These are phyloP conservation scores for Barbarea vulgaris DNA, from an alignment of 345 rosid species.

Conservation along the genomic window DNA sequence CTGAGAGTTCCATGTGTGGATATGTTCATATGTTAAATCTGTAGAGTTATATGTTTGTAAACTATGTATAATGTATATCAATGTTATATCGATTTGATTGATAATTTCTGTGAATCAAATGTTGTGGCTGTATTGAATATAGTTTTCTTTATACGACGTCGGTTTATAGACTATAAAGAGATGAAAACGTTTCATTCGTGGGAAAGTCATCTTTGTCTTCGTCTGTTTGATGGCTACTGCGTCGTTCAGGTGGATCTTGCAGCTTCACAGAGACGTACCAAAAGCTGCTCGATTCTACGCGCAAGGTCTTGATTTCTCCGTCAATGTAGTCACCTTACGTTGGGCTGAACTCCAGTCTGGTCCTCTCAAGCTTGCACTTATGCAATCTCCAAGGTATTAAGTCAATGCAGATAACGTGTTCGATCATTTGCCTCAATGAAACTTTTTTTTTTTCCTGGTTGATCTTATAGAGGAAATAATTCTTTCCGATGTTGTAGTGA, in stretches of 20 bases:
- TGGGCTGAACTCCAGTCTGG: slow-evolving; percentile 97
- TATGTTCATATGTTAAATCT: slow-evolving; percentile 28
- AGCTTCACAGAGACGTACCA: slow-evolving; percentile 93
- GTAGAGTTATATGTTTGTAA: slow-evolving; percentile 17
- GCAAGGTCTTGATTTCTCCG: slow-evolving; percentile 78
- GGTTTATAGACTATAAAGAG: not conserved
- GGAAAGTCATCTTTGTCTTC: not conserved
- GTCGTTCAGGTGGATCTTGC: slow-evolving; percentile 86
- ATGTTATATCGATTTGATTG: not conserved
- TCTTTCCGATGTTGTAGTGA: slow-evolving; percentile 48
- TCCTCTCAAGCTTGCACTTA: slow-evolving; percentile 75
- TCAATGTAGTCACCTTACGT: slow-evolving; percentile 77
- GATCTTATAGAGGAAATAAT: not conserved
- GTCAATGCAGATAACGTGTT: slow-evolving; percentile 42
- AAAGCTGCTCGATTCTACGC: slow-evolving; percentile 85
- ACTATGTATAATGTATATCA: slow-evolving; percentile 45
- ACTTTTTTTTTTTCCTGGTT: not conserved
- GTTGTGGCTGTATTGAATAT: not conserved
- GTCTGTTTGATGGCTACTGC: slow-evolving; percentile 59
- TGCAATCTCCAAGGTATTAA: slow-evolving; percentile 68
- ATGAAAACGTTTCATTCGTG: not conserved
- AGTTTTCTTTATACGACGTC: not conserved
- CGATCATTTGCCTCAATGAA: slow-evolving; percentile 51
- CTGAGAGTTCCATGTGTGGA: slow-evolving; percentile 23
- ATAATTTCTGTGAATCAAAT: not conserved